Base-by-base conservation (phyloP, 2,329 filamentous ascomycete genomes). In the Cladobotryum protrusum region DNA sequence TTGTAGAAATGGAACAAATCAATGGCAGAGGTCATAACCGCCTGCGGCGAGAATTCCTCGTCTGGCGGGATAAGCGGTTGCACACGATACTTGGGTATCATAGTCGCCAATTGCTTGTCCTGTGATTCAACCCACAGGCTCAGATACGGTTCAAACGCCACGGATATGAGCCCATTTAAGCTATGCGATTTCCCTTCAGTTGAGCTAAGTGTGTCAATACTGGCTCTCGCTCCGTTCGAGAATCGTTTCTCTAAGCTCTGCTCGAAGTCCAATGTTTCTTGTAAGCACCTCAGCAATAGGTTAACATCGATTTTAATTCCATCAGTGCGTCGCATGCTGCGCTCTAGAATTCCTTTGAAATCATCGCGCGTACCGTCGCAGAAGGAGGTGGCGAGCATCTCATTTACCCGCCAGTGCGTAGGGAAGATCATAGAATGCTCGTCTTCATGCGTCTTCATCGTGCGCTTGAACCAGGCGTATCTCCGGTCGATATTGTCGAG, bases 1-100 rank as follows among this genome's bases (percentile, higher is more conserved):
- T 95, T 89, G 71, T 99, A 99, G 64, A 96, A 96, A 61, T 96
- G 89, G 69, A 99, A 99, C 0, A 99, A 79, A 64, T 99, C 93
- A 42, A 95, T 96, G 3, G 93, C 95, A 0, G 93, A 97, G 2
- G 86, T 78, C 51, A 96, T 92, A 50, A 99, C 92, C 41, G 89
- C 83, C 64, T 95, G 89, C 0, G 87, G 77, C 39, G 89, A 88
- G 66, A 97, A 97, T 49, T 99, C 93, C 59, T 99, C 93, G 57
- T 96, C 93, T 0, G 79, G 73, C 3, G 88, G 83, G 37, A 90
- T 78, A 3, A 95, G 76, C 0, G 89, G 86, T 59, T 96, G 89
- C 52, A 78, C 81, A 56, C 87, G 88, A 68, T 97, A 97, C 64
- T 83, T 89, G 0, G 90, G 90, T 56, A 99, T 88, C 69, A 97